phyloP scores from a whole-genome alignment of 2,329 filamentous ascomycete species.

The Geosmithia morbida region DNA sequence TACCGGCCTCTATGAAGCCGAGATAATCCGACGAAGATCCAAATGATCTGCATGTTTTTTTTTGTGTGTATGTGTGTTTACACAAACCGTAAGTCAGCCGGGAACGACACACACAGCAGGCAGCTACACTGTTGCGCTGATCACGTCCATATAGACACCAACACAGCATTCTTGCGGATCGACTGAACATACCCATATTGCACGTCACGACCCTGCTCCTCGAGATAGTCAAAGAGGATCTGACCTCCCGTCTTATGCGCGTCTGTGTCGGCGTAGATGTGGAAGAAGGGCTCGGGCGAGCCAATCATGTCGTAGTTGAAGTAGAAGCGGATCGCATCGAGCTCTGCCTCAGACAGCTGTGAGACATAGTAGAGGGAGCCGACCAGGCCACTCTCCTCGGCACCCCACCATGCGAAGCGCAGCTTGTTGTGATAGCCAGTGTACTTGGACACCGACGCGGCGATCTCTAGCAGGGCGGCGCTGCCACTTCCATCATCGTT shows the following conservation, averaged over 20 bases:
- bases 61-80: background rate
- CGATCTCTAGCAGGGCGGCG: constrained; percentile 21
- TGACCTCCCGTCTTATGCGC: constrained; percentile 20
- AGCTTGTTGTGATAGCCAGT: constrained; percentile 25
- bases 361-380: constrained; percentile 26
- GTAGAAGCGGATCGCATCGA: constrained; percentile 47
- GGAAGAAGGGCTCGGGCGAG: constrained; percentile 22
- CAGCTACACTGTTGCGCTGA: background rate
- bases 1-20: constrained; percentile 22
- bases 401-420: constrained; percentile 27
- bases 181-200: constrained; percentile 13
- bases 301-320: constrained; percentile 61
- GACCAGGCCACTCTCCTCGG: constrained; percentile 26
- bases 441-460: constrained; percentile 20
- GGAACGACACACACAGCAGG: background rate
- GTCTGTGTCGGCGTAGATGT: constrained; percentile 23
- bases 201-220: constrained; percentile 16
- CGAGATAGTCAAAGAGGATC: constrained; percentile 18
- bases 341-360: constrained; percentile 18
- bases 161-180: background rate
- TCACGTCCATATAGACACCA: background rate
- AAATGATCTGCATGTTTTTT: constrained; percentile 12
- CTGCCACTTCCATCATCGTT: constrained; percentile 26
- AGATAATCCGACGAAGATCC: constrained; percentile 23
- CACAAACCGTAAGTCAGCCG: background rate